Evolutionary conservation across 208 protist species (phyloP).

Genomic region (Crithidia acanthocephali): DNA sequence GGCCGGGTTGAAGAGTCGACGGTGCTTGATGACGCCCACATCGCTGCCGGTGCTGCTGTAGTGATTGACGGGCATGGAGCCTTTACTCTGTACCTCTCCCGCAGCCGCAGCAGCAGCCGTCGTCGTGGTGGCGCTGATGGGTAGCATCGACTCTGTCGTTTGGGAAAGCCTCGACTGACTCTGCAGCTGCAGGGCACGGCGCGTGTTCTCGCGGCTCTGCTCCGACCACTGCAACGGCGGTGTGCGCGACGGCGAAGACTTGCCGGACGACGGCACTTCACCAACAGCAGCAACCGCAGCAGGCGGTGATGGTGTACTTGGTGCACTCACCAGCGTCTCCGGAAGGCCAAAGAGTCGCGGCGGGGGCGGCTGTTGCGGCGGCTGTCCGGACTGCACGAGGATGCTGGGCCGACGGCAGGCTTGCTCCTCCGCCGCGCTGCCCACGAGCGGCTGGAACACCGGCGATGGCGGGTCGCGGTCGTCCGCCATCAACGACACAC

Average conservation of each 20-base stretch:
- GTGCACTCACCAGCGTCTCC: background rate
- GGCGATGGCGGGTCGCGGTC: constrained; percentile 25
- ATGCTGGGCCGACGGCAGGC: constrained; percentile 30
- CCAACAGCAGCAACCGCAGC: background rate
- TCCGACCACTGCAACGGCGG: constrained; percentile 22
- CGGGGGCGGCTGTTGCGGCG: background rate
- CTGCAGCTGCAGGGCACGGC: constrained; percentile 32
- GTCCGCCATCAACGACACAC: constrained; percentile 28
- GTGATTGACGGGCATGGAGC: too few species aligned
- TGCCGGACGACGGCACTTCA: background rate
- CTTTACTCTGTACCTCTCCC: too few species aligned
- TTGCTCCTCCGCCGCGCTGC: constrained; percentile 28
- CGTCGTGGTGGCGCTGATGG: background rate
- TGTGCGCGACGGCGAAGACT: background rate
- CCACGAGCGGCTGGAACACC: constrained; percentile 36
- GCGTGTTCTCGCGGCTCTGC: constrained; percentile 41
- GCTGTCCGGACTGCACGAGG: constrained; percentile 18
- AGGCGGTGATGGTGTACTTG: too few species aligned
- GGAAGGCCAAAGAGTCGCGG: constrained; percentile 1
- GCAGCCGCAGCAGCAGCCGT: too few species aligned
- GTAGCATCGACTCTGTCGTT: constrained; percentile 2
- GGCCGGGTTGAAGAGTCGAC: constrained; percentile 10
- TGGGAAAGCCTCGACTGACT: constrained; percentile 23
- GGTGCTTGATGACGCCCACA: background rate
- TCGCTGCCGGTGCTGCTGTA: background rate